Base-by-base conservation (phyloP, 2,329 filamentous ascomycete genomes). In the Ophiostoma himal-ulmi region DNA sequence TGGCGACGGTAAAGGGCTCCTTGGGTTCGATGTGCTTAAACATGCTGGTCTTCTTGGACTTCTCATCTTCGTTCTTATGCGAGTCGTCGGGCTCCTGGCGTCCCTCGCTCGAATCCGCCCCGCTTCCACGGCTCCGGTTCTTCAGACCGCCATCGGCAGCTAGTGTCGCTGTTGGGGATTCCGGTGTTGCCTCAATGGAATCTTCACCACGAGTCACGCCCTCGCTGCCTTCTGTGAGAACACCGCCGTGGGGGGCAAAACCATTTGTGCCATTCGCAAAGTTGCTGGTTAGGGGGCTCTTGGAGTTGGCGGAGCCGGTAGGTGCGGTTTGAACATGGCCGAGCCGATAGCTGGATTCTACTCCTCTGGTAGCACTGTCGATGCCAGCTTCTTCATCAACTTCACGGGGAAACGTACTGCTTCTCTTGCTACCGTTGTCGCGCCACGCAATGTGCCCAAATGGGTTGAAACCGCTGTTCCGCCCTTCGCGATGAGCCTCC, bases 1-100 rank as follows among this genome's bases (percentile, higher is more conserved):
- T 89, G 72, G 80, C 80, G 10, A 86, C 76, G 0, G 88, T 90
- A 71, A 86, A 90, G 1, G 85, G 82, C 71, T 81, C 79, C 74
- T 84, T 85, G 13, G 84, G 82, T n/a, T 82, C 72, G 22, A 85
- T 76, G 41, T 82, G 77, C 52, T 81, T 82, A 76, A 85, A 80
- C 37, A 85, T 73, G 8, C 79, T 75, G 26, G 80, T 77, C 65
- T 80, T 76, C 69, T 79, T 80, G 70, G 57, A 37, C 41, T 82
- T 79, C 70, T 82, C 78, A n/a, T 78, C 77, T 69, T 82, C 77
- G 66, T 76, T 74, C 74, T 77, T 75, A 70, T 75, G 70, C 7
- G 71, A 71, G 11, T 72, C 70, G 11, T 73, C 74, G 7, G 71
- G 72, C 20, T 73, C 73, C 5, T 70, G n/a, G 6, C 0, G 30